Evolutionary conservation across 2,329 filamentous ascomycete species (phyloP).

Genomic region (Verticillium nubilum): DNA sequence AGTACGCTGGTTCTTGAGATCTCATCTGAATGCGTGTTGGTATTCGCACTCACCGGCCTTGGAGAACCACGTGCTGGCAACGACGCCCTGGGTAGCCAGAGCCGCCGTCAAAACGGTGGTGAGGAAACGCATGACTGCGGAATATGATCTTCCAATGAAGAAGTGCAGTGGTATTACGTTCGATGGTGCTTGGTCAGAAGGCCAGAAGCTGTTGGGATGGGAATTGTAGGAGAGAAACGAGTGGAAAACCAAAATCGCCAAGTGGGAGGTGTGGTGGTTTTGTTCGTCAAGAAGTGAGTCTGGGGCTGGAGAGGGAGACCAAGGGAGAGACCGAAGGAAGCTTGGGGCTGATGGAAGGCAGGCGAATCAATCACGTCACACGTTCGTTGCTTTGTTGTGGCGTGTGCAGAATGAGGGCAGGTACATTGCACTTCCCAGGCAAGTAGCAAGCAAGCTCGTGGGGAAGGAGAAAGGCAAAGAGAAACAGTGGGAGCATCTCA

Average conservation of each 20-base stretch:
- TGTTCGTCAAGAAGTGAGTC: slow-evolving; percentile 3
- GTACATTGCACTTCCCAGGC: not conserved
- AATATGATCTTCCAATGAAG: slow-evolving; percentile 5
- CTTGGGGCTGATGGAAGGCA: not conserved
- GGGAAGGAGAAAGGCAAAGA: not conserved
- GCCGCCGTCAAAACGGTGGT: slow-evolving; percentile 64
- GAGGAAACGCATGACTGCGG: slow-evolving; percentile 63
- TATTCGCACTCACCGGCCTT: slow-evolving; percentile 76
- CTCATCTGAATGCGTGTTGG: not conserved
- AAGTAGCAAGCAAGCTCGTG: not conserved
- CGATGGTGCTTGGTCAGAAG: slow-evolving; percentile 14
- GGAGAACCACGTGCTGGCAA: slow-evolving; percentile 78
- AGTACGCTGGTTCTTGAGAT: not conserved
- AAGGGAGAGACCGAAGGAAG: not conserved
- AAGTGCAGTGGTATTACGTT: slow-evolving; percentile 6
- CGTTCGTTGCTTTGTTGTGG: not conserved
- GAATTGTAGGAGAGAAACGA: slow-evolving; percentile 3
- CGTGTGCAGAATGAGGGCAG: not conserved
- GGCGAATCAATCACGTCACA: slow-evolving; percentile 15
- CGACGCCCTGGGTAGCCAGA: slow-evolving; percentile 63
- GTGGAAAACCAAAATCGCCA: slow-evolving; percentile 2
- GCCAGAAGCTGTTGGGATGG: slow-evolving; percentile 4
- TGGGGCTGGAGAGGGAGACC: not conserved
- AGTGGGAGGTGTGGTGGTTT: slow-evolving; percentile 11
- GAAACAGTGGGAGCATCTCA: not conserved